Evolutionary conservation across 2,329 filamentous ascomycete species (phyloP), one percentile per base, ranked within the genome.

Genomic region (Diaporthe humulicola): DNA sequence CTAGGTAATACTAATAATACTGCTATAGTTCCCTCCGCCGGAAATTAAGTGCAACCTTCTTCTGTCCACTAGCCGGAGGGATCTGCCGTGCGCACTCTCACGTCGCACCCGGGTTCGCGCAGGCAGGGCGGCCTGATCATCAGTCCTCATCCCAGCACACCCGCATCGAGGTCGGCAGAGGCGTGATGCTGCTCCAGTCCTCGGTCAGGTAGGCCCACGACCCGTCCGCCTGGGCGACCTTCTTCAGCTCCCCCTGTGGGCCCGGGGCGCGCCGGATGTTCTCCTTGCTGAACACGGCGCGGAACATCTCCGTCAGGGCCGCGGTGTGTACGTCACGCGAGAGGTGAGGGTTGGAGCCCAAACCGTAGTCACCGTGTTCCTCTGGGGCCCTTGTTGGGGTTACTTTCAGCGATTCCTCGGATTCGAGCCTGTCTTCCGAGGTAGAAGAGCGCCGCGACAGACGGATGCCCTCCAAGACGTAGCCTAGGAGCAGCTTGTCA

Each of bases 401-500:
- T 17, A 96, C 89, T 87, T 66, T 91, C 85, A 45, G 82, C 74
- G 61, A 90, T 86, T 85, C 84, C 67, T 88, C 86, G 25, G 83
- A 79, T 0, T 80, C 82, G 0, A 86, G 82, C 3, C 88, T 89
- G 73, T 90, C 85, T 52, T 92, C 90, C 84, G 90, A 92, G 2
- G 91, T 86, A 14, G 89, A 89, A 72, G 91, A 90, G 0, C 90
- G 90, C 15, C 91, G 90, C 5, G 91, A 90, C 71, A 96, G 86
- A 52, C 94, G 91, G 73, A 94, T 88, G 22, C 91, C 93, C 82
- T 95, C 95, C 86, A 93, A 87, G 57, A 90, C 91, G 80, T 94
- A 95, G 52, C 91, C 92, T 1, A 93, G 87, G 3, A 96, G 86
- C 45, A 90, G 84, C 1, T 90, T 87, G 77, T 95, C 92, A 0